phyloP scores from a whole-genome alignment of 345 rosid genomes.

The Combretum micranthum region DNA sequence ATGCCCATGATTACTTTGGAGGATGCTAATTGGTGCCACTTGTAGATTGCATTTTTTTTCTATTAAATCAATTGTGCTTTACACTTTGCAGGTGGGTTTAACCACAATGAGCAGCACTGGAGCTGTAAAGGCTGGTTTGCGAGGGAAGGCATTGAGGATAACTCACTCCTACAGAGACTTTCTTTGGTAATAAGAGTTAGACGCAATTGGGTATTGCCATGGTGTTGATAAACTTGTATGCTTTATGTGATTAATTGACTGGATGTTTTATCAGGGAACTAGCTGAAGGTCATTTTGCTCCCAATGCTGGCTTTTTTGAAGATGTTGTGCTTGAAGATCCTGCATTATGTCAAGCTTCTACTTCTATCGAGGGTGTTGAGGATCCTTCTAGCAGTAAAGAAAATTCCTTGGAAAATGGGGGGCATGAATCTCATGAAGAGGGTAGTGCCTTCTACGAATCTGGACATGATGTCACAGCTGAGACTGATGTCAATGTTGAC shows the following conservation, averaged over 20 bases:
- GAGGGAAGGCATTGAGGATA: conserved; percentile 89
- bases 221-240: background rate
- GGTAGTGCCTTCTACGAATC: conserved; percentile 10
- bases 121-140: conserved; percentile 80
- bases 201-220: conserved; percentile 12
- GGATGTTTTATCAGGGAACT: conserved; percentile 54
- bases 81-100: conserved; percentile 60
- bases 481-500: conserved; percentile 22
- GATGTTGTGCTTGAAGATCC: conserved; percentile 84
- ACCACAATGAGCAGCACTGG: conserved; percentile 77
- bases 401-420: conserved; percentile 18
- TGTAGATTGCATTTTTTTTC: too few species aligned
- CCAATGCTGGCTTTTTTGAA: conserved; percentile 77
- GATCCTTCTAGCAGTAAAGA: conserved; percentile 25
- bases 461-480: conserved; percentile 16
- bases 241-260: background rate
- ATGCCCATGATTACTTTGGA: too few species aligned
- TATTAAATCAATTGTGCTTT: too few species aligned
- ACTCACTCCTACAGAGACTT: conserved; percentile 74
- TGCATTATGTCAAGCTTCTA: conserved; percentile 35
- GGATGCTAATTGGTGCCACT: too few species aligned
- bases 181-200: conserved; percentile 46
- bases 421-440: conserved; percentile 17
- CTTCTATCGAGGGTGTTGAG: conserved; percentile 30
- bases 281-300: conserved; percentile 66